Percentiles rank a stretch among this genome's conserved stretches.
These are phyloP conservation scores for Steccherinum ochraceum DNA, from an alignment of 768 basidiomycete species.

Conservation along the genomic window DNA sequence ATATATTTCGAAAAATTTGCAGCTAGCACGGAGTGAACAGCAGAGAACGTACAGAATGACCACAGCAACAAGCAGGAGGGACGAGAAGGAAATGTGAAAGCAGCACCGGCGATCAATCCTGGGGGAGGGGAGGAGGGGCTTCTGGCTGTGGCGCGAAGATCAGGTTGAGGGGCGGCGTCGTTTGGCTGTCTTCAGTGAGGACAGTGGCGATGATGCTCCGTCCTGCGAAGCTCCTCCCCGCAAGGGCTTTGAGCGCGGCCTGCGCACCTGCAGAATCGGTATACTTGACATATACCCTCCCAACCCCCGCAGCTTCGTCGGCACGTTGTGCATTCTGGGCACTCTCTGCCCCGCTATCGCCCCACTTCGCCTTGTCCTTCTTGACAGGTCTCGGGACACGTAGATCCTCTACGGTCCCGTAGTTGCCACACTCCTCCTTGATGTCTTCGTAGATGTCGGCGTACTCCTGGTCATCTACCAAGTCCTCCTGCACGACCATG, in stretches of 20 bases:
- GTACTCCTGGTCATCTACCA: constrained; percentile 87
- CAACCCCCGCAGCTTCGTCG: constrained; percentile 90
- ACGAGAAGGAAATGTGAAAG: background rate
- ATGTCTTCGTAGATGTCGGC: constrained; percentile 93
- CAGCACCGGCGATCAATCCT: constrained; percentile 12
- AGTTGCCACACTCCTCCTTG: constrained; percentile 81
- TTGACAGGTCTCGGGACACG: constrained; percentile 86
- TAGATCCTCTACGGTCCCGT: constrained; percentile 77
- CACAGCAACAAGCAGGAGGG: too few species aligned
- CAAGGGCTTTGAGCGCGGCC: constrained; percentile 76
- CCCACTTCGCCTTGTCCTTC: constrained; percentile 81
- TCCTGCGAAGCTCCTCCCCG: constrained; percentile 84
- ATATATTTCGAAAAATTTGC: too few species aligned
- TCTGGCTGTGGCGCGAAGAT: constrained; percentile 84
- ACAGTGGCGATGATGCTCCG: constrained; percentile 84
- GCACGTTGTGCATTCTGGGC: constrained; percentile 61
- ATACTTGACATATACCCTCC: constrained; percentile 94
- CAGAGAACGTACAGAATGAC: background rate
- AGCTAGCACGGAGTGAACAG: background rate
- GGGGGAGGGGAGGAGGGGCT: constrained; percentile 71
- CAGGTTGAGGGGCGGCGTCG: constrained; percentile 72
- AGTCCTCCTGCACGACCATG: constrained; percentile 95
- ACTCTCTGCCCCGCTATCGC: constrained; percentile 52
- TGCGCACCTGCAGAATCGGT: constrained; percentile 51
- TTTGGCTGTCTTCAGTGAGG: constrained; percentile 77